Percentiles rank a stretch among this genome's conserved stretches.
phyloP scores from a whole-genome alignment of 345 rosid genomes.

The Psidium guajava region DNA sequence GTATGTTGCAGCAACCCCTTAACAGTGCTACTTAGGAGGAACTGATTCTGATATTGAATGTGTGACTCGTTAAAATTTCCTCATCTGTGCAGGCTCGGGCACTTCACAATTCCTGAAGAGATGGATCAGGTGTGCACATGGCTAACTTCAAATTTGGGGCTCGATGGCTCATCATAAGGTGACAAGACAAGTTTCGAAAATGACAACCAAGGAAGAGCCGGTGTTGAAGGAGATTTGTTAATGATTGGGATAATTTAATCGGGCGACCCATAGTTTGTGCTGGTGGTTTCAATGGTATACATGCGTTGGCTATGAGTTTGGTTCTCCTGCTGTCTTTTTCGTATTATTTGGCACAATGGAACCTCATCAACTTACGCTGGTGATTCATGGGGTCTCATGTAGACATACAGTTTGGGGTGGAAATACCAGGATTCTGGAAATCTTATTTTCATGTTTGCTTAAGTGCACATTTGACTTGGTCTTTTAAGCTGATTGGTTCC shows the following conservation, averaged over 20 bases:
- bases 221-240: neutral
- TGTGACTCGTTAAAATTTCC: neutral
- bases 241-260: neutral
- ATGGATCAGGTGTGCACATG: slow-evolving; percentile 74
- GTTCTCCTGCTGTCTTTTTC: neutral
- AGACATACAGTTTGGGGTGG: neutral
- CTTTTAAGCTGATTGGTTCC: neutral
- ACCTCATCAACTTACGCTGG: neutral
- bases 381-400: neutral
- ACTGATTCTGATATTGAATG: neutral
- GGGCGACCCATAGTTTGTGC: neutral
- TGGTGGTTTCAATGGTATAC: neutral
- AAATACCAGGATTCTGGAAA: neutral
- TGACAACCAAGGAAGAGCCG: neutral
- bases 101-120: slow-evolving; percentile 83
- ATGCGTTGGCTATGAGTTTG: neutral
- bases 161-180: slow-evolving; percentile 29
- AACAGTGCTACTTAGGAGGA: neutral
- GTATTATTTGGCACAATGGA: neutral
- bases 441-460: neutral
- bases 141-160: slow-evolving; percentile 58
- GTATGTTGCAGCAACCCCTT: slow-evolving; percentile 15
- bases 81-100: slow-evolving; percentile 56
- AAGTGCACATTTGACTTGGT: neutral
- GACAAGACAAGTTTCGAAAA: neutral